A percentile compares a stretch with the other conserved stretches of the same genome.
These are phyloP conservation scores for Ustilago cynodontis DNA, from an alignment of 1,284 basidiomycete species.

Conservation along the genomic window DNA sequence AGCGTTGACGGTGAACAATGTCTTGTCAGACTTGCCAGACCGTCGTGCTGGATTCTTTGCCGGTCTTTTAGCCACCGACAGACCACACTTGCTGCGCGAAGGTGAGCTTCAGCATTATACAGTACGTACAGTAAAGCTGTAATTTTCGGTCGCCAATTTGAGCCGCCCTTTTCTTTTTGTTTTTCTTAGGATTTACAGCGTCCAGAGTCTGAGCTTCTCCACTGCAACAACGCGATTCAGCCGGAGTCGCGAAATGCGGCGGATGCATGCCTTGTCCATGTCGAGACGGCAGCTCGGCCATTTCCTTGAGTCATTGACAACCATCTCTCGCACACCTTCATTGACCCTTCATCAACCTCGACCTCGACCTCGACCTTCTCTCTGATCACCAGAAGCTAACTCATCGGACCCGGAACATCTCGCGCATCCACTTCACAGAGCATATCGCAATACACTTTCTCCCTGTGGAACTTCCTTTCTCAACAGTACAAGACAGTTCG, in stretches of 20 bases:
- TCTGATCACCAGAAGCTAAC: neutral
- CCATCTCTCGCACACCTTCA: neutral
- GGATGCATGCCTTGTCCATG: neutral
- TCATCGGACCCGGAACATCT: neutral
- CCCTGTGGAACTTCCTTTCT: neutral
- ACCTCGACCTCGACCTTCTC: neutral
- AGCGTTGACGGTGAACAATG: too few species aligned
- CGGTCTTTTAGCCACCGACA: too few species aligned
- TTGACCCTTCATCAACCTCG: neutral
- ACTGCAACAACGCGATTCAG: neutral
- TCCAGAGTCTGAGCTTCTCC: neutral
- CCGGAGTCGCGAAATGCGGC: neutral
- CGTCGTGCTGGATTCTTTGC: too few species aligned
- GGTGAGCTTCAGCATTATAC: neutral
- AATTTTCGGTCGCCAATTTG: neutral
- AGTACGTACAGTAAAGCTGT: too few species aligned
- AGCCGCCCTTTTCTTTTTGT: neutral
- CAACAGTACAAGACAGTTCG: too few species aligned
- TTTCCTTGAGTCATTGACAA: neutral
- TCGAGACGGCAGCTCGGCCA: neutral
- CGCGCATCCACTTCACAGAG: neutral
- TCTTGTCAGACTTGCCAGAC: too few species aligned
- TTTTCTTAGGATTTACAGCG: neutral
- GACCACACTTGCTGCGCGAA: too few species aligned
- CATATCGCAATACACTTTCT: neutral